These are phyloP conservation scores for Pharus latifolius DNA, from an alignment of 176 grass and related monocot genomes.

Conservation along the genomic window DNA sequence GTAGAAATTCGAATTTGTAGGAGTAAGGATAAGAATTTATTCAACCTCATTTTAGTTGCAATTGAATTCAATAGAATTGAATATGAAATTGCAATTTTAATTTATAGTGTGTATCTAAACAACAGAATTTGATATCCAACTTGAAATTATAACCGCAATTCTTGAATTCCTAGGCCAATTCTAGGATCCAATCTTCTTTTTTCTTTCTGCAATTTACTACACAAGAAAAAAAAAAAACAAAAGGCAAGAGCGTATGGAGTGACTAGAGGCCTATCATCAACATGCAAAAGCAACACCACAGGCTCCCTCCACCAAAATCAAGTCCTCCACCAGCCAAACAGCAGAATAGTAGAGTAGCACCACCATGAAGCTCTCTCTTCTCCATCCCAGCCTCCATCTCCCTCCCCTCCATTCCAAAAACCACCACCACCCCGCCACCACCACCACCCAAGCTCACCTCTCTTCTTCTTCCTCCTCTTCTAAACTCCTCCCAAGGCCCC, in stretches of 20 bases:
- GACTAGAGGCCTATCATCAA: background rate
- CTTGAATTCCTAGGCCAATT: no score
- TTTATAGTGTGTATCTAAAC: no score
- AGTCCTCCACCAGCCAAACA: background rate
- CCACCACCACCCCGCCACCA: background rate
- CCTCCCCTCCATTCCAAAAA: background rate
- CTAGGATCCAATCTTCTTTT: no score
- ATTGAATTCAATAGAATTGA: no score
- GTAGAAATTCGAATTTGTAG: no score
- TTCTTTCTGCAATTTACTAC: no score
- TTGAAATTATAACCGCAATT: no score
- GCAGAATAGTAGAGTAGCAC: background rate
- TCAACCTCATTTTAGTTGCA: no score
- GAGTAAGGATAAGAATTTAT: no score
- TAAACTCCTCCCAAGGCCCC: background rate
- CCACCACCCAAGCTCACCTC: conserved; percentile 6
- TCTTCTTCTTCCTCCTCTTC: background rate
- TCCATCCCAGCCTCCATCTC: background rate
- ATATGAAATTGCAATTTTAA: no score
- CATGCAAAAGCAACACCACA: background rate
- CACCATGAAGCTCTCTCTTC: conserved; percentile 22
- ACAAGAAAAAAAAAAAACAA: background rate
- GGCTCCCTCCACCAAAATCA: background rate
- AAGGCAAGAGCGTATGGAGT: no score
- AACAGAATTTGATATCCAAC: no score